Base-by-base conservation (phyloP, 225 moss, liverwort and hornwort species). In the Straminergon stramineum region DNA sequence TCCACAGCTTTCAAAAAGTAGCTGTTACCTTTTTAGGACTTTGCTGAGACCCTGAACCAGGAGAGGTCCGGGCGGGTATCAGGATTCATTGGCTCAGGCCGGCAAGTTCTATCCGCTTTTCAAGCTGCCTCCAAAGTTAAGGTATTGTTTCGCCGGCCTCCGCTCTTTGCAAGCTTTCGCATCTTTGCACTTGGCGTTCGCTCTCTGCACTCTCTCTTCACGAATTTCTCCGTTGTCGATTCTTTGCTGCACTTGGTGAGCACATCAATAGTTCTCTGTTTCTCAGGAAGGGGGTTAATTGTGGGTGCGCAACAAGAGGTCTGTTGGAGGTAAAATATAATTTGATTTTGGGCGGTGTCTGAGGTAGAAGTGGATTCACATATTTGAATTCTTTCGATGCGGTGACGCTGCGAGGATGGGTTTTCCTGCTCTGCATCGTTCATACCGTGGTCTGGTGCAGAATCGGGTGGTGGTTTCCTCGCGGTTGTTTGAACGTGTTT, bases 21-120 rank as follows among this genome's bases (percentile, higher is more conserved):
- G n/a, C 26, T 53, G 58, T 76, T 71, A 15, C 75, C 35, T 84
- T 81, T 87, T 79, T 20, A 10, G 39, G 70, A 66, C 70, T 19
- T 24, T 73, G 5, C 8, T 5, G 11, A 58, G 60, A 78, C 74
- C 93, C 93, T 90, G 93, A 51, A 68, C 69, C 28, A 27, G 80
- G 57, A 68, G 85, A 90, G 68, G 86, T 73, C 60, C 7, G 63
- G 91, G 66, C n/a, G 88, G 91, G 90, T 91, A 91, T 93, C 83
- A 61, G 19, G 45, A 86, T 31, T 67, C 84, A 82, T 82, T 45
- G 77, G 79, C 65, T 64, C 56, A 81, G 88, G 91, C 91, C 91
- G 86, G 93, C 91, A 91, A 86, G 88, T 84, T 84, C 93, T 90
- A 91, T 93, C 93, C 77, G 89, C 91, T 88, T 82, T 91, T 84